Percentiles rank a stretch among this genome's conserved stretches.
These are phyloP conservation scores for Nakataea oryzae DNA, from an alignment of 2,329 filamentous ascomycete species.

Conservation along the genomic window DNA sequence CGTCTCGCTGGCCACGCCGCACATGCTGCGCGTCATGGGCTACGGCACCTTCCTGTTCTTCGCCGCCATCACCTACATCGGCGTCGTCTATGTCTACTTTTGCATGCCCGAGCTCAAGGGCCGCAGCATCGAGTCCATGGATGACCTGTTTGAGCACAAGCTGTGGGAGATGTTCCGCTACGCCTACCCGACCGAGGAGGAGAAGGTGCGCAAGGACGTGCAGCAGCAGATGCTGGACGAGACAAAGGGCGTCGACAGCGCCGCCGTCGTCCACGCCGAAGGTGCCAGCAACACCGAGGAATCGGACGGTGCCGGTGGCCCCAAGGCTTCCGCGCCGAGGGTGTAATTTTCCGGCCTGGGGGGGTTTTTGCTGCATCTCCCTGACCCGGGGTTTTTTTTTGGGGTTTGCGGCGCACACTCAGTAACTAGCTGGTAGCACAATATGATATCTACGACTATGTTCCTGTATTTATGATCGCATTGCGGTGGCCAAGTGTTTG, in stretches of 20 bases:
- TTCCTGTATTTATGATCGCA: no score
- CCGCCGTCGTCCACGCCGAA: not conserved
- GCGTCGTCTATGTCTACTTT: conserved; percentile 24
- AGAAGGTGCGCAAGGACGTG: conserved; percentile 9
- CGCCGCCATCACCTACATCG: conserved; percentile 21
- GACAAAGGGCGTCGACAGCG: not conserved
- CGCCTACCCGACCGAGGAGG: conserved; percentile 21
- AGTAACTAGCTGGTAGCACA: no score
- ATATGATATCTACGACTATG: no score
- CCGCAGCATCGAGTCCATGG: conserved; percentile 36
- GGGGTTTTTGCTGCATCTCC: no score
- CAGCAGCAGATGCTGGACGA: conserved; percentile 3
- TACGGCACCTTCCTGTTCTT: conserved; percentile 25
- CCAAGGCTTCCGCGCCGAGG: not conserved
- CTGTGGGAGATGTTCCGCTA: conserved; percentile 29
- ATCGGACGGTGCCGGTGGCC: not conserved
- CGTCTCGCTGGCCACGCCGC: conserved; percentile 19
- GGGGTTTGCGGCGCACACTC: no score
- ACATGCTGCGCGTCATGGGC: conserved; percentile 23
- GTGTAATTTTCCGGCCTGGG: not conserved
- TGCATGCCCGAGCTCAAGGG: conserved; percentile 40
- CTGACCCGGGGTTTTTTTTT: no score
- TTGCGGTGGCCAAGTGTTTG: no score
- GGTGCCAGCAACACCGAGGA: not conserved
- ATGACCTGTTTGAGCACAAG: conserved; percentile 29